Percentiles rank a stretch among this genome's conserved stretches.
These are phyloP conservation scores for Lactifluus pinguis DNA, from an alignment of 768 basidiomycete genomes.

Conservation along the genomic window DNA sequence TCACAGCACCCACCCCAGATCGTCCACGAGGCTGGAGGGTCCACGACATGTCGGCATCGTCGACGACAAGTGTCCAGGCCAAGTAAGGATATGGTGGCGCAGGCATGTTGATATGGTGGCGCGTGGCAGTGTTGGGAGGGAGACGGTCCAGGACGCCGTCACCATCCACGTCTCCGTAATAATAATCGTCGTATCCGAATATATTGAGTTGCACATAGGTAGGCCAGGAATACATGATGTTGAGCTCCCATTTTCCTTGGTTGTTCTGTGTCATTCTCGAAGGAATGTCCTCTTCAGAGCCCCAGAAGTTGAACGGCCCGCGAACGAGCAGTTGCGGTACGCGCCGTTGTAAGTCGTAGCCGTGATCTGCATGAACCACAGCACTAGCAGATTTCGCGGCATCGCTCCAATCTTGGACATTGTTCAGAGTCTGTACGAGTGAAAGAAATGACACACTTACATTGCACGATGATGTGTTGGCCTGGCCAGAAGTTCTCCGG, in stretches of 20 bases:
- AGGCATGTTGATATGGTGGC: slow-evolving; percentile 87
- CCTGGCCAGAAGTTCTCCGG: slow-evolving; percentile 63
- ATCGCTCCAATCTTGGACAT: slow-evolving; percentile 63
- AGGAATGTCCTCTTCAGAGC: slow-evolving; percentile 74
- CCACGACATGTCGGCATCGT: slow-evolving; percentile 75
- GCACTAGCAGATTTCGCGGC: slow-evolving; percentile 51
- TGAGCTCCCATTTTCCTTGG: slow-evolving; percentile 72
- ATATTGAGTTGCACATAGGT: slow-evolving; percentile 86
- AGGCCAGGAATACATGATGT: slow-evolving; percentile 88
- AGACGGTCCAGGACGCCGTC: slow-evolving; percentile 87
- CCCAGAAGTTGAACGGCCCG: slow-evolving; percentile 88
- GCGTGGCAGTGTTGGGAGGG: slow-evolving; percentile 79
- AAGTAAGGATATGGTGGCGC: slow-evolving; percentile 83
- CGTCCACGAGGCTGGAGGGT: slow-evolving; percentile 73
- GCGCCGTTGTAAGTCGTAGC: slow-evolving; percentile 54
- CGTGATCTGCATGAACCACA: slow-evolving; percentile 71
- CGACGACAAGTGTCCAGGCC: slow-evolving; percentile 75
- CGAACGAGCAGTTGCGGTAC: slow-evolving; percentile 83
- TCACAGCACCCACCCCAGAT: slow-evolving; percentile 73
- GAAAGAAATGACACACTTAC: slow-evolving; percentile 34
- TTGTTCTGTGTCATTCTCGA: slow-evolving; percentile 56
- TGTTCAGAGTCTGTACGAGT: background rate
- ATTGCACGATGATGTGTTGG: slow-evolving; percentile 83
- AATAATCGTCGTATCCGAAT: slow-evolving; percentile 85
- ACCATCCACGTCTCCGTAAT: slow-evolving; percentile 82